A percentile compares a stretch with the other conserved stretches of the same genome.
Conservation (phyloP, 352 stramenopile species). For the Pelagophyceae sp. region DNA sequence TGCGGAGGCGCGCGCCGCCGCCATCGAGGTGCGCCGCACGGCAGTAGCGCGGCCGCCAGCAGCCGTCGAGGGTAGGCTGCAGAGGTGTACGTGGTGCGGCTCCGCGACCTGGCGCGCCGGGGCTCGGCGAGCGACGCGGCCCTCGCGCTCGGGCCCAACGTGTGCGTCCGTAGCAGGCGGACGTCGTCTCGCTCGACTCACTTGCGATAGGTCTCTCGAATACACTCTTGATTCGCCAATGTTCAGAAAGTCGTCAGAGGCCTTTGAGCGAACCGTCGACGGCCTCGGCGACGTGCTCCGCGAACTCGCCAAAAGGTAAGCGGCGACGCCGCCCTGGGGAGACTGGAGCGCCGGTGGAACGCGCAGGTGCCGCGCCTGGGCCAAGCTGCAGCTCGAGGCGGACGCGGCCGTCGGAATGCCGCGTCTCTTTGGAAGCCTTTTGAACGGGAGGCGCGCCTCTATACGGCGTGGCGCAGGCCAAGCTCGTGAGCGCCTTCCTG, state of each 20-base stretch:
- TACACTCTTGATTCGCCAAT: constrained; percentile 12
- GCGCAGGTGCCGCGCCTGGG: not conserved
- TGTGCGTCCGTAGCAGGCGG: not conserved
- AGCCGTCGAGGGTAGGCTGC: too few species aligned
- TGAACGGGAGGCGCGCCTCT: not conserved
- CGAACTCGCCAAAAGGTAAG: not conserved
- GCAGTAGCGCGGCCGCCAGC: too few species aligned
- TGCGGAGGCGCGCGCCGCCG: not conserved
- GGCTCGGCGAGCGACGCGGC: not conserved
- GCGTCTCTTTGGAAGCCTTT: not conserved
- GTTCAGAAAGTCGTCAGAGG: not conserved
- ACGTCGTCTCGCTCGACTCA: too few species aligned
- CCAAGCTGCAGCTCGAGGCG: not conserved
- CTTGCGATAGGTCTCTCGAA: constrained; percentile 2
- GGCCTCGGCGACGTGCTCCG: not conserved
- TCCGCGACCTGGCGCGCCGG: too few species aligned
- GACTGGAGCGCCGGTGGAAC: too few species aligned
- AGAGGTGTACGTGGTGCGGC: not conserved
- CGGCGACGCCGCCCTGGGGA: too few species aligned
- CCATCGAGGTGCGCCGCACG: not conserved
- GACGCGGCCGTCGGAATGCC: not conserved
- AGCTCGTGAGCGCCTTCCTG: too few species aligned
- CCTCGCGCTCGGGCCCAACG: not conserved
- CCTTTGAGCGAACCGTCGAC: not conserved
- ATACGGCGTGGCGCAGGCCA: too few species aligned